Evolutionary conservation across 192 early-diverging fungal species (phyloP), one percentile per base, ranked within the genome.

Genomic region (Chytriomyces sp.): DNA sequence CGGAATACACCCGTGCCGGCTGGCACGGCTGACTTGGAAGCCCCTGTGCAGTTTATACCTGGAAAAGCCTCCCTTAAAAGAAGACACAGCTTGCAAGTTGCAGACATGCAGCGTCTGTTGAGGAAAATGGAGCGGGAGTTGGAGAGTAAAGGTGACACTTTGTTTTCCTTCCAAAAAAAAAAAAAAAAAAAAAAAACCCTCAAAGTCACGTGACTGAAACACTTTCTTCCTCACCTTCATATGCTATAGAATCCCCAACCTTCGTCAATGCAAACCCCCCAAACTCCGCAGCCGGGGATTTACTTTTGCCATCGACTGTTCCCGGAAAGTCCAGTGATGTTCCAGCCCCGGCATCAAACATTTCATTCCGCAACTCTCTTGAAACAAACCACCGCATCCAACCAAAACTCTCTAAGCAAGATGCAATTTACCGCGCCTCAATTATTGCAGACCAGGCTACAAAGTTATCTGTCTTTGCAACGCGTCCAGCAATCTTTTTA

Each of bases 371-470:
- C 35, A 35, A 35, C 35, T 35, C 35, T 35, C 35, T 35, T 35
- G 35, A 35, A 35, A 35, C 35, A 35, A 35, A 35, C 1, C 35
- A 35, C 35, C 35, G 35, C 20, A n/a, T 64, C n/a, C 18, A 46
- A 2, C 26, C 72, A 23, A 71, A 71, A 53, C 9, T 71, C n/a
- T 13, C 53, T 20, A 16, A 62, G 9, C 63, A 80, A 49, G 75
- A 80, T 61, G 79, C 74, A 28, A 48, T 80, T 7, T 53, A 26
- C 8, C 53, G 67, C 11, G 80, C 80, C 11, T 61, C 77, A 11
- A 70, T 72, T 20, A 47, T 24, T 6, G 80, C 80, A 7, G 80
- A 81, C 64, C 75, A 81, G 53, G 77, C 76, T 35, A 63, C 71
- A 46, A 81, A 81, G 66, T 62, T 81, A 2, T 75, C 70, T 16